Conservation (phyloP, 1,284 basidiomycete species). For the Apiotrichum domesticum region DNA sequence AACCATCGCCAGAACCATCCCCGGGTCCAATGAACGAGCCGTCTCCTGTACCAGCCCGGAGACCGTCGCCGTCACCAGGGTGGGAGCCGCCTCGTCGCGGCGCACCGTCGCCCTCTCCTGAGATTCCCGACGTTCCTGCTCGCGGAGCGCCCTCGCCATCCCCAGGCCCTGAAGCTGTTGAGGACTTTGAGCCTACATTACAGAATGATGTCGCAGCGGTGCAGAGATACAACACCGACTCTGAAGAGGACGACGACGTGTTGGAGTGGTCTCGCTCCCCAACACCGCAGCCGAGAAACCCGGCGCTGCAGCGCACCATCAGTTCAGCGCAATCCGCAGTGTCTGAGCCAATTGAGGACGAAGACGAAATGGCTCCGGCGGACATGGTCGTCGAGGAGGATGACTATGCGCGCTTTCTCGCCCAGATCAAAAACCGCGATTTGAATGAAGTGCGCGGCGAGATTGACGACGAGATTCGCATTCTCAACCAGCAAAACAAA, state of each 20-base stretch:
- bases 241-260: slow-evolving; percentile 26
- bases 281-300: slow-evolving; percentile 21
- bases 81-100: not conserved
- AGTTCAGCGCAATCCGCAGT: not conserved
- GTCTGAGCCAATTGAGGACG: slow-evolving; percentile 34
- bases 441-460: slow-evolving; percentile 74
- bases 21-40: not conserved
- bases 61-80: not conserved
- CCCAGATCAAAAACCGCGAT: slow-evolving; percentile 77
- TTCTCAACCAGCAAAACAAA: slow-evolving; percentile 74
- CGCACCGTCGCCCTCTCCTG: not conserved
- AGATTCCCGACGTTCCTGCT: not conserved
- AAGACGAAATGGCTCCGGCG: slow-evolving; percentile 56
- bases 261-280: slow-evolving; percentile 45
- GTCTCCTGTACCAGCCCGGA: no score
- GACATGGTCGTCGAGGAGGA: slow-evolving; percentile 75
- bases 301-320: not conserved
- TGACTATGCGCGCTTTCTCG: slow-evolving; percentile 85
- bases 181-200: no score
- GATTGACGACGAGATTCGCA: slow-evolving; percentile 84
- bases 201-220: no score
- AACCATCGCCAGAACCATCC: not conserved
- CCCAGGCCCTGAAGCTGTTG: not conserved
- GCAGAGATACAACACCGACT: slow-evolving; percentile 3
- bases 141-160: not conserved